phyloP scores from a whole-genome alignment of 208 protist species.

The Naegleria fowleri region DNA sequence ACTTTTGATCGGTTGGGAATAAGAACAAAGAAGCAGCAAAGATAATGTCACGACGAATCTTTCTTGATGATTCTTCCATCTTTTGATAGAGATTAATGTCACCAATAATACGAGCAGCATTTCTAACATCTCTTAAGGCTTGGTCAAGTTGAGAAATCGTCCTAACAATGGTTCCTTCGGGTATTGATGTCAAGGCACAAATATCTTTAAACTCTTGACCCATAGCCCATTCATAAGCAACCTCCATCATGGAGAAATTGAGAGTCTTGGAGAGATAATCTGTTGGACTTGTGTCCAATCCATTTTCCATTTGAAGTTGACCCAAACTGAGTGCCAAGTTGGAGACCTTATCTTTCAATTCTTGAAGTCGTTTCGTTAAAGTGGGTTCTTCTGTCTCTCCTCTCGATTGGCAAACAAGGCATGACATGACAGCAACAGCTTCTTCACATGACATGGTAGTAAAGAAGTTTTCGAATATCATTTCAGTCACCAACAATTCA shows the following conservation, averaged over 20 bases:
- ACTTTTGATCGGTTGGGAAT: not conserved
- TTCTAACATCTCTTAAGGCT: constrained; percentile 33
- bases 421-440: constrained; percentile 56
- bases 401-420: constrained; percentile 21
- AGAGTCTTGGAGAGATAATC: constrained; percentile 23
- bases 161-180: constrained; percentile 38
- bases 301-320: constrained; percentile 30
- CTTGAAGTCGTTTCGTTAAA: not conserved
- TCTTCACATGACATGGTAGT: constrained; percentile 47
- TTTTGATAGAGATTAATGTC: constrained; percentile 29
- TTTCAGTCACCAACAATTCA: constrained; percentile 58
- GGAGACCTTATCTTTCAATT: constrained; percentile 12
- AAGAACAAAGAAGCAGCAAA: constrained; percentile 35
- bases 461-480: constrained; percentile 67
- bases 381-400: not conserved
- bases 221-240: constrained; percentile 34
- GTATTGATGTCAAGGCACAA: constrained; percentile 22
- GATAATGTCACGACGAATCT: constrained; percentile 36
- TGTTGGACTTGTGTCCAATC: constrained; percentile 21
- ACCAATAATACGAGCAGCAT: constrained; percentile 39
- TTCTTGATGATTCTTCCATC: constrained; percentile 33
- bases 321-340: not conserved
- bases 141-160: constrained; percentile 31
- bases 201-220: constrained; percentile 32
- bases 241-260: constrained; percentile 31